Evolutionary conservation across 805 yeast species (phyloP), one percentile per base, ranked within the genome.

Genomic region (Blastobotrys terrestris): DNA sequence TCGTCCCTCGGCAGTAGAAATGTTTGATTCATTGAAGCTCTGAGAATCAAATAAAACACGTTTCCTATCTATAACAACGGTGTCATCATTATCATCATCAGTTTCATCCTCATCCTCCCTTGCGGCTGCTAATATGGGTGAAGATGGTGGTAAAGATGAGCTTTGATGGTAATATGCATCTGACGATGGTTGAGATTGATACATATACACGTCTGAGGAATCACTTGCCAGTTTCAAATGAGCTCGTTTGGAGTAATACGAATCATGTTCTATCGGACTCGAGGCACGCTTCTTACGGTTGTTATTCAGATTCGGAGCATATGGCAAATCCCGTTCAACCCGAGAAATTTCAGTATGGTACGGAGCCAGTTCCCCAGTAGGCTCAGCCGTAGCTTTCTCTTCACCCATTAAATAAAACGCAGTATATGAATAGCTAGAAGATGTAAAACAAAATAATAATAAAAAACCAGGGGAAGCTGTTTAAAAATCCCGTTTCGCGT

Each of bases 1-100:
- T 15, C 45, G 39, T 13, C 20, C 31, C 8, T 44, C 13, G 2
- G 60, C 55, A 18, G 31, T 44, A 15, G 43, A 31, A 19, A 26
- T 11, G 35, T 26, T 26, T 5, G 11, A 11, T 11, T 11, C 35
- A 11, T 26, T 26, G 35, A 26, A 26, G 35, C 35, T 26, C 35
- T 26, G 35, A 26, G 35, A 26, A 11, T 26, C 35, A 26, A 26
- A 26, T 11, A 26, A 11, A 26, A 26, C 35, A 11, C 35, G 35
- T 11, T 26, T 26, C 35, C 35, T 5, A 26, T 26, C 35, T 11
- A 26, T 5, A 5, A 26, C 35, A 11, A 26, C 11, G 8, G 35
- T 26, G 11, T 26, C 35, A 11, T 26, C 35, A 26, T 26, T 26
- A 26, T 26, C 35, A 26, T 26, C 35, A 11, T 26, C 35, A 5